Evolutionary conservation across 192 early-diverging fungal genomes (phyloP).

Genomic region (Jimgerdemannia flammicorona): DNA sequence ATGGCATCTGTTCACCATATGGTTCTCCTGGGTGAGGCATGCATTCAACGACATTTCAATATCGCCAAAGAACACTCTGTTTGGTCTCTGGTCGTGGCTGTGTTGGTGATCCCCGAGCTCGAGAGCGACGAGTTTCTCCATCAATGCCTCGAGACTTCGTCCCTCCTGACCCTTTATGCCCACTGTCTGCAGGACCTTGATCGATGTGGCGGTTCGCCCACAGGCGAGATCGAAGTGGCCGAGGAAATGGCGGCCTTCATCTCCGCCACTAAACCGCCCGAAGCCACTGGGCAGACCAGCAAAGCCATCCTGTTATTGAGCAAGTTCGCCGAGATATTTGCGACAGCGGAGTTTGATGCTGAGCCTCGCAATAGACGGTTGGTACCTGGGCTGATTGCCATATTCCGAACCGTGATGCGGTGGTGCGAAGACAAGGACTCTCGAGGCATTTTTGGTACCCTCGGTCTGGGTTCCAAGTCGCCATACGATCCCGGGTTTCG

Average conservation of each 20-base stretch:
- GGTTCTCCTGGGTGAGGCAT: not conserved
- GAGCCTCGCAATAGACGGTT: not conserved
- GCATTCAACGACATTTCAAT: not conserved
- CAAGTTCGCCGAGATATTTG: not conserved
- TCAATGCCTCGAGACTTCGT: constrained; percentile 2
- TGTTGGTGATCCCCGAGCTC: not conserved
- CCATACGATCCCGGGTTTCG: not conserved
- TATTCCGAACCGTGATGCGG: not conserved
- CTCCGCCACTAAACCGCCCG: not conserved
- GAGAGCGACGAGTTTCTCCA: not conserved
- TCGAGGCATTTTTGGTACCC: not conserved
- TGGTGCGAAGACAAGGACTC: not conserved
- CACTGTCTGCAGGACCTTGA: not conserved
- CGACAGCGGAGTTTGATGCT: not conserved
- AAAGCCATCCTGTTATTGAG: not conserved
- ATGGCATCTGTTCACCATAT: not conserved
- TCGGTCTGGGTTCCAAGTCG: not conserved
- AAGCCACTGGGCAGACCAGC: not conserved
- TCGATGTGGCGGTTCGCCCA: not conserved
- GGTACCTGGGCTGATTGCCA: not conserved
- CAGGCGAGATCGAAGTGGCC: not conserved
- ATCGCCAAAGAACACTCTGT: not conserved
- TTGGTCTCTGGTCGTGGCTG: not conserved
- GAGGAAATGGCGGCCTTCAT: not conserved
- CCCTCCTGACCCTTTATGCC: not conserved